Evolutionary conservation across 805 yeast species (phyloP).

Genomic region (Nakazawaea wickerhamii): DNA sequence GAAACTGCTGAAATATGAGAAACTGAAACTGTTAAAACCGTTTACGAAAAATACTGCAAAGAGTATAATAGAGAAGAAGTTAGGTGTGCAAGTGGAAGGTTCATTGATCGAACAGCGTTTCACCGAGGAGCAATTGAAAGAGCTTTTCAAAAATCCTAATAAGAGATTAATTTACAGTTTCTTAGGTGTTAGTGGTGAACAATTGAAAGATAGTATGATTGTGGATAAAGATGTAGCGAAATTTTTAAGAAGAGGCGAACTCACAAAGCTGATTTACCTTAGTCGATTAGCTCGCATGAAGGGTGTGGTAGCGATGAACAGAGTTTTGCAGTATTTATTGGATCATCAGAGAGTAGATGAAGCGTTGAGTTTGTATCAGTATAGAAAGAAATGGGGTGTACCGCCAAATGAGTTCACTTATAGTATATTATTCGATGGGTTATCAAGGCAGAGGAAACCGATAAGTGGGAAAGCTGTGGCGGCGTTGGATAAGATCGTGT

Average conservation of each 20-base stretch:
- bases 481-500: constrained; percentile 27
- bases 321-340: constrained; percentile 47
- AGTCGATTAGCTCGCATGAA: constrained; percentile 39
- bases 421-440: constrained; percentile 41
- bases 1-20: constrained; percentile 12
- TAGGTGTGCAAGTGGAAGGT: constrained; percentile 18
- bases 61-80: constrained; percentile 17
- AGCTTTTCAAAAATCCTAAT: constrained; percentile 25
- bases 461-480: constrained; percentile 24
- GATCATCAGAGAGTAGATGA: constrained; percentile 35
- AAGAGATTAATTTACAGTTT: constrained; percentile 44
- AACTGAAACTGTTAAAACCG: constrained; percentile 19
- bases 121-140: constrained; percentile 21
- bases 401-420: constrained; percentile 43
- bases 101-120: constrained; percentile 22
- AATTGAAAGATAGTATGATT: constrained; percentile 50
- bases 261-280: constrained; percentile 49
- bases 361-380: constrained; percentile 45
- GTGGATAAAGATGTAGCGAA: constrained; percentile 50
- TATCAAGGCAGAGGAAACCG: constrained; percentile 28
- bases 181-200: constrained; percentile 54
- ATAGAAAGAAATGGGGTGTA: constrained; percentile 59
- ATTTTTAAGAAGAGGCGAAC: constrained; percentile 44
- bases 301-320: constrained; percentile 60
- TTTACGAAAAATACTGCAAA: constrained; percentile 25